Conservation (phyloP, 805 yeast genomes). For the Cyberlindnera saturnus region DNA sequence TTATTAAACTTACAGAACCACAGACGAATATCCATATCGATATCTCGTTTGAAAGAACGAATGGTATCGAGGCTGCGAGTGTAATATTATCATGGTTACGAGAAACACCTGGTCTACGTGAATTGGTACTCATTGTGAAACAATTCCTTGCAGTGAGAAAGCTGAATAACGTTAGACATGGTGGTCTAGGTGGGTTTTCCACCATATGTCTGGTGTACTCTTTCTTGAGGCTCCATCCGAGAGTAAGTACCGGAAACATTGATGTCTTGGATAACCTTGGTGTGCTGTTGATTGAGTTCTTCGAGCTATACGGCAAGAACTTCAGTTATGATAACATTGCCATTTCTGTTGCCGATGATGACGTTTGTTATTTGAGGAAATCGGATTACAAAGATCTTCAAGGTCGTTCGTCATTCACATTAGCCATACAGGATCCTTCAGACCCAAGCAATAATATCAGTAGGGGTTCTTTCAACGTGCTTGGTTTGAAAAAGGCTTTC, state of each 20-base stretch:
- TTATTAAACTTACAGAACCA: conserved; percentile 82
- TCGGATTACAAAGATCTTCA: conserved; percentile 43
- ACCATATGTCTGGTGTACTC: conserved; percentile 83
- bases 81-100: conserved; percentile 70
- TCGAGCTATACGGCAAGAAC: conserved; percentile 85
- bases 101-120: conserved; percentile 73
- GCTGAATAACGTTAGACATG: conserved; percentile 81
- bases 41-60: conserved; percentile 79
- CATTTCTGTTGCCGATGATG: conserved; percentile 51
- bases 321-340: conserved; percentile 82
- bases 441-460: conserved; percentile 80
- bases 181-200: conserved; percentile 93
- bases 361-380: conserved; percentile 57
- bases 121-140: conserved; percentile 74
- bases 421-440: conserved; percentile 86
- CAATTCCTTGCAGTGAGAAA: conserved; percentile 76
- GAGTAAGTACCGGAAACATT: conserved; percentile 60
- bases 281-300: conserved; percentile 79
- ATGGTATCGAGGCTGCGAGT: conserved; percentile 79
- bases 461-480: conserved; percentile 74
- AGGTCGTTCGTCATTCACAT: conserved; percentile 51
- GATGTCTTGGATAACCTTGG: conserved; percentile 75
- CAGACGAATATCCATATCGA: conserved; percentile 70
- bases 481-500: conserved; percentile 79
- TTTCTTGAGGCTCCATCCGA: conserved; percentile 74